Base-by-base conservation (phyloP, 768 basidiomycete species). In the Naematelia encephala region DNA sequence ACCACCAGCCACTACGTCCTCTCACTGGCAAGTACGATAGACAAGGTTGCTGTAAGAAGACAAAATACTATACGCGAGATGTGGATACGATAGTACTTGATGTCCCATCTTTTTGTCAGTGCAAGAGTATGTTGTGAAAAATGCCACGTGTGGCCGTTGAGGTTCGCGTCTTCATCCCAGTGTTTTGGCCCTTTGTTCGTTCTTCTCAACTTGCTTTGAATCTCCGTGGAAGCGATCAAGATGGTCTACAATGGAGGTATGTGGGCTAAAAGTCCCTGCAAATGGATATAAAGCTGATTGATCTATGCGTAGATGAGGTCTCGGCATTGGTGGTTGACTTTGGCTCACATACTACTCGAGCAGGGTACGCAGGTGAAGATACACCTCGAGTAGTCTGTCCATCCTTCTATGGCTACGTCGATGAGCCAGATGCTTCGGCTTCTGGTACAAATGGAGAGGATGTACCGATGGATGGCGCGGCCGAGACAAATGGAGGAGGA, bases 341-440 rank as follows among this genome's bases (percentile, higher is more conserved):
- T 73, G 96, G 96, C 26, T 82, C 89, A 11, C 87, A 88, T 23
- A 88, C 91, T 8, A 80, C 93, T 54, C 87, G 96, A 74, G 91
- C 91, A 11, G 96, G 96, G 54, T 96, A 98, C 77, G 94, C 96
- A 11, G 96, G 96, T 47, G 94, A 98, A 78, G 96, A 98, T 71
- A 84, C 88, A 11, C 96, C 96, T 16, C 90, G 91, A 78, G 88
- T 89, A 16, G 86, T 97, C 61, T 85, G 94, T 63, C 89, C 96
- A 5, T 89, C 92, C 2, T 82, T 85, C 45, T 98, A 91, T 78
- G 93, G 93, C 28, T 92, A 86, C 76, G 82, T 82, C 43, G 70
- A 74, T 4, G 62, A 66, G 14, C 53, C 66, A 1, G 52, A 55
- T 11, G 54, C 68, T 4, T 47, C 64, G 12, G 34, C 34, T 8